Conservation (phyloP, 164 flowering plant genomes). For the Nelumbo lutea region DNA sequence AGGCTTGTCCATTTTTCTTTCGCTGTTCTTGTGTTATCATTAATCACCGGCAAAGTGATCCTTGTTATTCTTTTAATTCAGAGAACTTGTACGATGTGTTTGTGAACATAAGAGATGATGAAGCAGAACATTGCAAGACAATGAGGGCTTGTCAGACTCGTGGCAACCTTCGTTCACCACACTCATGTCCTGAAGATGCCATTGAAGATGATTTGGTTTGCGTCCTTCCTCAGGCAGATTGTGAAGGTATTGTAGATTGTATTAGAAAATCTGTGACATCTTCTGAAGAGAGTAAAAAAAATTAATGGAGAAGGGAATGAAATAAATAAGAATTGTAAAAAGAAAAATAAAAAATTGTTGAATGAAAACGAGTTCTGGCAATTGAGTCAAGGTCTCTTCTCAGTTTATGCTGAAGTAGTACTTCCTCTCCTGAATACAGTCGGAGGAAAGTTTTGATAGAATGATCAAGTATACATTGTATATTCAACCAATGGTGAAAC, state of each 20-base stretch:
- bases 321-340: not conserved
- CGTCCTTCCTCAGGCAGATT: constrained; percentile 43
- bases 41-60: not conserved
- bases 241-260: constrained; percentile 85
- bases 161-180: constrained; percentile 88
- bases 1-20: no score
- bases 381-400: no score
- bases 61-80: constrained; percentile 24
- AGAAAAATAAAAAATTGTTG: not conserved
- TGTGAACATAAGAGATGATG: constrained; percentile 84
- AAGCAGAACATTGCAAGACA: constrained; percentile 98
- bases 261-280: constrained; percentile 55
- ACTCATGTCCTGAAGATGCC: constrained; percentile 41
- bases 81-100: constrained; percentile 89
- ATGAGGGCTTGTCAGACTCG: constrained; percentile 92
- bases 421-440: no score
- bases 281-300: not conserved
- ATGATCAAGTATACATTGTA: no score
- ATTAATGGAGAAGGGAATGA: not conserved
- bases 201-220: constrained; percentile 44
- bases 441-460: no score
- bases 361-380: no score
- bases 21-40: no score
- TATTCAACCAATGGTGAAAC: no score
- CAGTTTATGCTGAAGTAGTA: no score